Evolutionary conservation across 129 eudicot genomes (phyloP), one percentile per base, ranked within the genome.

Genomic region (Flaveria bidentis): DNA sequence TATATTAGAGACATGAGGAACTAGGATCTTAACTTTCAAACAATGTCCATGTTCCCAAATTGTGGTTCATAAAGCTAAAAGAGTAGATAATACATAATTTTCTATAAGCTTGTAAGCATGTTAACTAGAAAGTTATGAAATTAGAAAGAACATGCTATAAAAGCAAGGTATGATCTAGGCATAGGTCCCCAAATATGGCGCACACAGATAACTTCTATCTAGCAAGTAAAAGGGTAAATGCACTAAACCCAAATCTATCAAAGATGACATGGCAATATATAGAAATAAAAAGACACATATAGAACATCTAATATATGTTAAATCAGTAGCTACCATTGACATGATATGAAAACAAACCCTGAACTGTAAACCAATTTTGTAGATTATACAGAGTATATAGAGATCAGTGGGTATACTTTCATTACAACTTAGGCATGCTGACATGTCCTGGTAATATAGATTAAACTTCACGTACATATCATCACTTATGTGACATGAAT

Each of bases 281-380:
- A 20, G 51, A 69, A 69, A 46, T 22, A 26, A 14, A 46, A 53
- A 45, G 22, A 22, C 39, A 6, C 55, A 45, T 46, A 69, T 22
- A 58, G 65, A 22, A 23, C 72, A 69, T 45, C 73, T 44, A 67
- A 67, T 8, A 67, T 3, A 26, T 22, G 57, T 69, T 18, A 14
- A 69, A 22, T 49, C 60, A 15, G 22, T 20, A 15, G 74, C 25
- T 26, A 69, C 26, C 16, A 10, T 69, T 15, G n/a, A 45, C 73
- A 68, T 68, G 41, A 67, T 46, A 68, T 44, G 66, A 46, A 45
- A 18, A 23, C 10, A 44, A 20, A n/a, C 11, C 39, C 57, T 69
- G 12, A 20, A 17, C 41, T 22, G 0, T 58, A 9, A 20, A 9
- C 65, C 65, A 22, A 10, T 46, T 20, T 23, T 47, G 13, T 69